Base-by-base conservation (phyloP, 306 rosid genomes). In the Phaseolus lunatus region DNA sequence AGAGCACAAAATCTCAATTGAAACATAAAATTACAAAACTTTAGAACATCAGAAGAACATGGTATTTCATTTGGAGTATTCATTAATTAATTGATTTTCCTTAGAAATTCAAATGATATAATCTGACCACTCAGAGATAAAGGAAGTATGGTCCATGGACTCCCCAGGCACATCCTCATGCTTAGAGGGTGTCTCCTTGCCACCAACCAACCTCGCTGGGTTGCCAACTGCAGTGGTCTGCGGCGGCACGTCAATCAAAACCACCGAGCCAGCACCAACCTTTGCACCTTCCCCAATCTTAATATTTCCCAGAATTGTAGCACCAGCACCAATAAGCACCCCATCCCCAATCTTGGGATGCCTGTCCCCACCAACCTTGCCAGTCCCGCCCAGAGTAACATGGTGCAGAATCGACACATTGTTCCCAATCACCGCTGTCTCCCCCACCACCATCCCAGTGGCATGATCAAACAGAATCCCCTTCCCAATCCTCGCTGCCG, bases 321-420 rank as follows among this genome's bases (percentile, higher is more conserved):
- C 97, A 16, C 97, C 97, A 2, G 99, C 99, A 2, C 99, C 99
- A 5, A 95, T 95, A 23, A 95, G 87, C 61, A 95, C 97, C 1
- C 97, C 99, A 47, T 95, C 96, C 1, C 96, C 96, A 47, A 95
- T 90, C 85, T 95, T 95, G 0, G 99, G 97, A 74, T 95, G 99
- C 62, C 99, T 49, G 81, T 95, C 97, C 7, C 99, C 97, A 14
- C 96, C 93, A 18, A 61, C 81, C 85, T 92, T 95, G n/a, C 99
- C 99, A 0, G 99, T 92, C 56, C 99, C 99, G 37, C 99, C 97
- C 3, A 95, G 80, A 0, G 99, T 95, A 41, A 95, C 99, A 15
- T 95, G 99, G 74, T 95, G 99, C 74, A 95, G 86, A 37, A 95
- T 95, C 0, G 97, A 95, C 45, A 95, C 99, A 7, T 88, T 95